Evolutionary conservation across 768 basidiomycete genomes (phyloP), one percentile per base, ranked within the genome.

Genomic region (Agaricus bisporus): DNA sequence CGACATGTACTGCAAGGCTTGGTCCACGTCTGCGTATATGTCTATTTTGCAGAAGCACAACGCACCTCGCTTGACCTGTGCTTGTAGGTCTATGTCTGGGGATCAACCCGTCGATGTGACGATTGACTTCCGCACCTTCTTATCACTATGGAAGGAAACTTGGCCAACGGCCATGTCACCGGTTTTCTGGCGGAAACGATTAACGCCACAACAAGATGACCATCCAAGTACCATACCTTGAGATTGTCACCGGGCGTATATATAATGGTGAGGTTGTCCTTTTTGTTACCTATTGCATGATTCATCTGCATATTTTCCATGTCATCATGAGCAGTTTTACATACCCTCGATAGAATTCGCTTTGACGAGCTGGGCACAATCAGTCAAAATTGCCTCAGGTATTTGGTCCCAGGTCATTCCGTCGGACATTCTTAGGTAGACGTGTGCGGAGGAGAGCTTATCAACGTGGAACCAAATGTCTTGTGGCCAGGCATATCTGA

Each of bases 391-490:
- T 1, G 79, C 71, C 51, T 85, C 77, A 0, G 97, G 94, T 36
- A 98, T 87, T n/a, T 72, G 68, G 5, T 98, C 94, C 91, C 94
- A 98, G 28, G 74, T 67, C 77, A 95, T 87, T n/a, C 71, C 74
- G 2, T 81, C 79, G 0, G 89, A 79, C 76, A 98, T 82, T 32
- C 95, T 86, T n/a, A 98, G 74, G 66, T 98, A 98, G 38, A 98
- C 95, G 67, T 98, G 93, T 1, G 95, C 94, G 3, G 94, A 97
- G 0, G 92, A 95, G 26, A 98, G 82, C 67, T 95, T 95, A 75
- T 98, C 97, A 57, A 99, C 97, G 68, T 98, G 97, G 59, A 98
- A 97, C 91, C 90, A 91, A 49, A 91, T 71, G 56, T 92, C 90
- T 67, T 87, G 82, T 7, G 88, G 86, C 86, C 86, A 88, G 6